These are phyloP conservation scores for Aspergillus homomorphus DNA, from an alignment of 495 filamentous ascomycete genomes.

Conservation along the genomic window DNA sequence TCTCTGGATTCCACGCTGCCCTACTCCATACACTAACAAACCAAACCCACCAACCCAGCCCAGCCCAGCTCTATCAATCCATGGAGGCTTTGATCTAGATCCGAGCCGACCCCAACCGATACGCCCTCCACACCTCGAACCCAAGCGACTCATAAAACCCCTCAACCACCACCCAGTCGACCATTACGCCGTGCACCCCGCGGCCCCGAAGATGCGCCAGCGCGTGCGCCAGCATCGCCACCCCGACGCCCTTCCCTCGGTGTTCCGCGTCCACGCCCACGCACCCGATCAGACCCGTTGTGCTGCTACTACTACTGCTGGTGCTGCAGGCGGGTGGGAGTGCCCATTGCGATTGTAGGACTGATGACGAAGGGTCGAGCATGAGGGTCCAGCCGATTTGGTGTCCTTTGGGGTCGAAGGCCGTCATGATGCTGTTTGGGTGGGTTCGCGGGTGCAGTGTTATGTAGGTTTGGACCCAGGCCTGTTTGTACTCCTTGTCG, in stretches of 20 bases:
- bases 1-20: too few species aligned
- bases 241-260: conserved; percentile 42
- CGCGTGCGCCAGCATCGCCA: conserved; percentile 47
- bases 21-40: neutral
- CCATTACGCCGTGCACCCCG: conserved; percentile 47
- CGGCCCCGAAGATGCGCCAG: conserved; percentile 48
- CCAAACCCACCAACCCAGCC: too few species aligned
- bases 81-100: too few species aligned
- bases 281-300: conserved; percentile 49
- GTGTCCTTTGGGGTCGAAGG: conserved; percentile 36
- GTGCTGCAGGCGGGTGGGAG: conserved; percentile 44
- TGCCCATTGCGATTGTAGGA: conserved; percentile 40
- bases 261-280: conserved; percentile 45
- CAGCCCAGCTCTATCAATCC: too few species aligned
- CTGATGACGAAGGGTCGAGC: conserved; percentile 31
- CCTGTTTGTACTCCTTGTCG: conserved; percentile 27
- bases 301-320: too few species aligned
- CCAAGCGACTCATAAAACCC: conserved; percentile 52
- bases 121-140: conserved; percentile 44
- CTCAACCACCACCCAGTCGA: conserved; percentile 49
- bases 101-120: conserved; percentile 31
- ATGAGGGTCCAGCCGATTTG: conserved; percentile 53
- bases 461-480: conserved; percentile 48
- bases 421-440: conserved; percentile 46
- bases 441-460: conserved; percentile 35